Evolutionary conservation across 768 basidiomycete species (phyloP).

Genomic region (Ephemerocybe angulata): DNA sequence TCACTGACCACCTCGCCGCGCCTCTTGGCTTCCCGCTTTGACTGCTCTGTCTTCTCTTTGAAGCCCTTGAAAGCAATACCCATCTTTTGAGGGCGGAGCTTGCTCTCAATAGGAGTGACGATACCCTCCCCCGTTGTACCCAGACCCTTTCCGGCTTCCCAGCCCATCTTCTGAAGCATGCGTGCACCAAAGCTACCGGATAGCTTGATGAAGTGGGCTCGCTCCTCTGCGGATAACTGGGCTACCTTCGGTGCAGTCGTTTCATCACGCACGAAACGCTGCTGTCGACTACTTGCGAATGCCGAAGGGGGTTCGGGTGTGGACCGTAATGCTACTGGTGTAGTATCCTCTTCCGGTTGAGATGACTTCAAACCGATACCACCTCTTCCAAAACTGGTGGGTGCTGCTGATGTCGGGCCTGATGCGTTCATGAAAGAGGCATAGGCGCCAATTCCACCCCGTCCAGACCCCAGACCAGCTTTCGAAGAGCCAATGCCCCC

Average conservation of each 20-base stretch:
- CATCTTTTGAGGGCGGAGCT: slow-evolving; percentile 78
- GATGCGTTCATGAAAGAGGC: slow-evolving; percentile 7
- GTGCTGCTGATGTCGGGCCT: not conserved
- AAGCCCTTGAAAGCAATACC: slow-evolving; percentile 88
- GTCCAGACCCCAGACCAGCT: slow-evolving; percentile 24
- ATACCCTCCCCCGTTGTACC: slow-evolving; percentile 77
- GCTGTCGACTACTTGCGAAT: slow-evolving; percentile 32
- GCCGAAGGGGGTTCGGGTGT: slow-evolving; percentile 36
- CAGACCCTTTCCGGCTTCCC: slow-evolving; percentile 79
- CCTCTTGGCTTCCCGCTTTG: slow-evolving; percentile 73
- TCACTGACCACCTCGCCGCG: slow-evolving; percentile 73
- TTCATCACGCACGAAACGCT: slow-evolving; percentile 50
- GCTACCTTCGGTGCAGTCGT: slow-evolving; percentile 45
- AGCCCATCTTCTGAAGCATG: slow-evolving; percentile 94
- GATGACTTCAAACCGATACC: slow-evolving; percentile 36
- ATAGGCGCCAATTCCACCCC: slow-evolving; percentile 12
- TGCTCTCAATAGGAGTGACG: slow-evolving; percentile 82
- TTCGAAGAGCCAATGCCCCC: slow-evolving; percentile 31
- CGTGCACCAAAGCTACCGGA: slow-evolving; percentile 78
- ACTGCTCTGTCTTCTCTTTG: slow-evolving; percentile 83
- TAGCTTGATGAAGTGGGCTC: slow-evolving; percentile 80
- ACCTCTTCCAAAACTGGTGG: slow-evolving; percentile 15
- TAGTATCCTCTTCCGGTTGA: slow-evolving; percentile 8
- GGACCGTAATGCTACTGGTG: slow-evolving; percentile 18
- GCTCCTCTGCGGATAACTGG: slow-evolving; percentile 60